phyloP scores from a whole-genome alignment of 2,329 filamentous ascomycete species.

The Pleoardoris graminearum region DNA sequence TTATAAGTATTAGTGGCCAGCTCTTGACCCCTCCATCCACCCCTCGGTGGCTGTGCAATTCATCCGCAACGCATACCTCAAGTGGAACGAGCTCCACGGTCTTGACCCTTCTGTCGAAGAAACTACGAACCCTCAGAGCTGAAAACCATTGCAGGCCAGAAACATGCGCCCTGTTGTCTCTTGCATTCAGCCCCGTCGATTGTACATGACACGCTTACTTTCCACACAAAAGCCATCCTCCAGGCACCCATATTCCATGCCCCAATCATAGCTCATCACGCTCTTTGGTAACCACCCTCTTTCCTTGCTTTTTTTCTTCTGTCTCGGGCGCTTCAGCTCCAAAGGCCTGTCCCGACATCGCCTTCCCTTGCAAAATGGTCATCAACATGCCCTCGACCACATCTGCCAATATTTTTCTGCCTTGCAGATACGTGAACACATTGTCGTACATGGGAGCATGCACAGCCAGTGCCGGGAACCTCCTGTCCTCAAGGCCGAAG shows the following conservation, averaged over 20 bases:
- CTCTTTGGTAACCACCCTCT: neutral
- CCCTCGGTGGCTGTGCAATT: constrained; percentile 5
- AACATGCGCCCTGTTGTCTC: neutral
- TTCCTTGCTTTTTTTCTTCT: neutral
- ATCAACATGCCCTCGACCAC: constrained; percentile 24
- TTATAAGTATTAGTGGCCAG: no score
- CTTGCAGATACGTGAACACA: constrained; percentile 21
- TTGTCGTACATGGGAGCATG: constrained; percentile 29
- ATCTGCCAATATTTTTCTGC: constrained; percentile 12
- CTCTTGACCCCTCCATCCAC: neutral
- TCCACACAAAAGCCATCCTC: neutral
- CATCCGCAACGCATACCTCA: neutral
- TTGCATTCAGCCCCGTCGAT: no score
- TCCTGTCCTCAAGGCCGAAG: constrained; percentile 17
- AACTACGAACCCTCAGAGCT: neutral
- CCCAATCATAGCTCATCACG: neutral
- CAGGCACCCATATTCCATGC: no score
- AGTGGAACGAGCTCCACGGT: neutral
- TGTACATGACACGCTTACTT: no score
- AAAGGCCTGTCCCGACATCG: constrained; percentile 22
- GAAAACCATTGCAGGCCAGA: neutral
- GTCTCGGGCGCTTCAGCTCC: constrained; percentile 15
- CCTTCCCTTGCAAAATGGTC: constrained; percentile 23
- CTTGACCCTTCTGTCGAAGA: neutral
- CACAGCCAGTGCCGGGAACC: constrained; percentile 18